Conservation (phyloP, 1,139 yeast species). For the Nakaseomyces bracarensis region DNA sequence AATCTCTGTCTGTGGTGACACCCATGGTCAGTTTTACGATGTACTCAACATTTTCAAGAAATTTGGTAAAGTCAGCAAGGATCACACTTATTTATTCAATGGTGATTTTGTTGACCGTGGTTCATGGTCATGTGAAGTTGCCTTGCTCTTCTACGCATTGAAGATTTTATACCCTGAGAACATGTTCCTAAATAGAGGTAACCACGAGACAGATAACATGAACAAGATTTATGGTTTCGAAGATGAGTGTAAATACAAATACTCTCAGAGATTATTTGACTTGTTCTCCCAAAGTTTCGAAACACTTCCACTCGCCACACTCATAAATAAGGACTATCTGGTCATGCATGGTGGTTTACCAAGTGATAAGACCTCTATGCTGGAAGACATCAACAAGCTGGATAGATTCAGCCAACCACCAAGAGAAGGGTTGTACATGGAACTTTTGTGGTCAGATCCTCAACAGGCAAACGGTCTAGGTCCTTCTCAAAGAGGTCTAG, state of each 20-base stretch:
- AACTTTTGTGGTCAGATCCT: slow-evolving; percentile 96
- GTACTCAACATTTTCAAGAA: slow-evolving; percentile 65
- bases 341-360: slow-evolving; percentile 96
- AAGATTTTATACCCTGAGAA: slow-evolving; percentile 71
- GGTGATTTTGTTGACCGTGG: slow-evolving; percentile 99
- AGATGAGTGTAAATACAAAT: slow-evolving; percentile 90
- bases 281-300: slow-evolving; percentile 84
- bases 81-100: slow-evolving; percentile 76
- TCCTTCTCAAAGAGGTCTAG: slow-evolving; percentile 90
- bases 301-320: slow-evolving; percentile 76
- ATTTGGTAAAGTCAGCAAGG: slow-evolving; percentile 58
- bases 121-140: slow-evolving; percentile 97
- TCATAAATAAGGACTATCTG: slow-evolving; percentile 67
- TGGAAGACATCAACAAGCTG: slow-evolving; percentile 65
- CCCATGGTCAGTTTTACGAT: slow-evolving; percentile 95
- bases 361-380: slow-evolving; percentile 61
- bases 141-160: slow-evolving; percentile 67
- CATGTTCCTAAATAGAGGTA: slow-evolving; percentile 80
- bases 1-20: slow-evolving; percentile 91
- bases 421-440: slow-evolving; percentile 89
- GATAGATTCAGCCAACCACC: slow-evolving; percentile 82
- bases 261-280: slow-evolving; percentile 72
- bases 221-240: slow-evolving; percentile 93
- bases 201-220: slow-evolving; percentile 96
- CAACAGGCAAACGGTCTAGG: slow-evolving; percentile 70